Evolutionary conservation across 164 flowering plant species (phyloP).

Genomic region (Tetracentron sinense): DNA sequence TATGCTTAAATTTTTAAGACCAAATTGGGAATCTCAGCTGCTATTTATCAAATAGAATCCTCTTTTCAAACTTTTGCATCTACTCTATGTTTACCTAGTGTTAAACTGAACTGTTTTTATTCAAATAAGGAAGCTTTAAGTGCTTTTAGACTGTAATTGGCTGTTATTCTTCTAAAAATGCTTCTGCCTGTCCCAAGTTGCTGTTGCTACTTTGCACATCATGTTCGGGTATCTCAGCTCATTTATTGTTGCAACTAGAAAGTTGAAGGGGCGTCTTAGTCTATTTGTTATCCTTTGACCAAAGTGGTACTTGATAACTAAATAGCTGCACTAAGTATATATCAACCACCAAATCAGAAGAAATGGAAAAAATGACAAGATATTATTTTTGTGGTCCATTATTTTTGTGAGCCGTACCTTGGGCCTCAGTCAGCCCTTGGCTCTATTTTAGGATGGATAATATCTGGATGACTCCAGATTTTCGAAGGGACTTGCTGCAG

Average conservation of each 20-base stretch:
- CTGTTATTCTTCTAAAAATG: not conserved
- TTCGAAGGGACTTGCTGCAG: too few relatives aligned
- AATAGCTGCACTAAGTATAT: not conserved
- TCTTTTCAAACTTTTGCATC: not conserved
- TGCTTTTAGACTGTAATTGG: not conserved
- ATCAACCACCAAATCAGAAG: not conserved
- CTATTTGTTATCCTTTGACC: not conserved
- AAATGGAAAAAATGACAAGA: too few relatives aligned
- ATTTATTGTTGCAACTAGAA: not conserved
- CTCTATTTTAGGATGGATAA: too few relatives aligned
- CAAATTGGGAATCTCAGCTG: not conserved
- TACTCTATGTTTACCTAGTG: not conserved
- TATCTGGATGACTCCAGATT: too few relatives aligned
- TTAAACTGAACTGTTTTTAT: not conserved
- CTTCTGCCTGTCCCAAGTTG: not conserved
- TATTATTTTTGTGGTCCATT: not conserved
- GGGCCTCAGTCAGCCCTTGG: too few relatives aligned
- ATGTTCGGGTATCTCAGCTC: not conserved
- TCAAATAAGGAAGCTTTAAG: too few relatives aligned
- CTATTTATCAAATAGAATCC: not conserved
- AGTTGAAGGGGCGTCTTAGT: not conserved
- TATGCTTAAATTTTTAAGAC: not conserved
- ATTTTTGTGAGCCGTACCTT: too few relatives aligned
- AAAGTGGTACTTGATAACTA: not conserved
- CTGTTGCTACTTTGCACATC: not conserved